phyloP scores from a whole-genome alignment of 225 moss, liverwort and hornwort genomes.

The Rhytidiadelphus loreus region DNA sequence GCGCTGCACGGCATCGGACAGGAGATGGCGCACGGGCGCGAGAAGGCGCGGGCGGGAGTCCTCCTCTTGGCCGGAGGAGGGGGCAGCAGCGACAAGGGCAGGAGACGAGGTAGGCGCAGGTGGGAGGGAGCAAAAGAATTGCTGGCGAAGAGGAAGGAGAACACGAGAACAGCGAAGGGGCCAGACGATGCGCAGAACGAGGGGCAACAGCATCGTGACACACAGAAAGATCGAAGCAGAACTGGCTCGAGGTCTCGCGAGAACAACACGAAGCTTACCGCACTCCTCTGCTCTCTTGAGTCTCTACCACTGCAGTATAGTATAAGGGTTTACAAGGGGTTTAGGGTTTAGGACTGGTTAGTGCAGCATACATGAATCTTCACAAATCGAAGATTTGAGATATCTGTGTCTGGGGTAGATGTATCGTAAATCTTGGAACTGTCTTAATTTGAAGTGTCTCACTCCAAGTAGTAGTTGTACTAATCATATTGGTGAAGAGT shows the following conservation, averaged over 20 bases:
- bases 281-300: background rate
- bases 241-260: background rate
- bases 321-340: background rate
- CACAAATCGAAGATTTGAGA: background rate
- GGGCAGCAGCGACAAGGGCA: background rate
- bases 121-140: background rate
- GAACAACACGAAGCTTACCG: background rate
- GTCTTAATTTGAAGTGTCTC: background rate
- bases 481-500: background rate
- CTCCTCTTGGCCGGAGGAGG: background rate
- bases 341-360: background rate
- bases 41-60: constrained; percentile 25
- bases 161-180: background rate
- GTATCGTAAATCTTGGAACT: background rate
- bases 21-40: constrained; percentile 35
- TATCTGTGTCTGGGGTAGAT: background rate
- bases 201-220: background rate
- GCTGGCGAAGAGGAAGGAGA: background rate
- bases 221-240: background rate
- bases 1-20: constrained; percentile 25
- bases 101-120: background rate
- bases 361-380: background rate
- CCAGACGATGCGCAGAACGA: background rate
- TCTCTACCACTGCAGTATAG: too few relatives aligned
- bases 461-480: background rate